Base-by-base conservation (phyloP, 768 basidiomycete species). In the Hygrophorus pudorinus region DNA sequence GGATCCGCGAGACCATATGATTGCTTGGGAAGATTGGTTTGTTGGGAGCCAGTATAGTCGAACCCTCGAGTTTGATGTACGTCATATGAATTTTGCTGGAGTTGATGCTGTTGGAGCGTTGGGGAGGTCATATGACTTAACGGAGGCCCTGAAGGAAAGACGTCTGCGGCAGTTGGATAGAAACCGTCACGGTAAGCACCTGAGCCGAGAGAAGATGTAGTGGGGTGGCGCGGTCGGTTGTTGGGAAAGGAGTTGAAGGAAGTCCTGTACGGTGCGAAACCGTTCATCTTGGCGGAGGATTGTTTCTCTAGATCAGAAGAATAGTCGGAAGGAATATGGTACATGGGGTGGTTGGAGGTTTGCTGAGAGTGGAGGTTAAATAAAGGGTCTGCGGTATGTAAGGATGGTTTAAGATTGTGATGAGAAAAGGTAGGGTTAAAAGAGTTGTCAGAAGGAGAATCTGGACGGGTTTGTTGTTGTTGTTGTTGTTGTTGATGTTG, bases 401-500 rank as follows among this genome's bases (percentile, higher is more conserved):
- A 57, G 56, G 29, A 67, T 51, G 41, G 21, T 18, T 46, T 46
- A 31, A 37, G 33, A 55, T 48, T 44, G 50, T 59, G 63, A 46
- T 58, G 60, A 20, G 57, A 60, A 43, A 59, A 59, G 54, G 42
- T 53, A 52, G 60, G 60, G 49, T 59, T 45, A 14, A 28, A 38
- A 58, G 24, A 24, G 58, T 64, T 57, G 54, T 70, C 67, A 49
- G 63, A 53, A 17, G 72, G 66, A 7, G 79, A 76, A 51, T 78
- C 76, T 29, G 77, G 62, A 48, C 70, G 73, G 38, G 61, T 47
- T 42, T 63, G 53, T 33, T 64, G 58, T 34, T 60, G 61, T 27
- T 64, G 68, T 43, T 70, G 72, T n/a, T n/a, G n/a, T n/a, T n/a
- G n/a, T n/a, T 64, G 58, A 33, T 60, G 61, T 27, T 64, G 68